phyloP scores from a whole-genome alignment of 2,329 filamentous ascomycete genomes.

The Aspergillus fischeri region DNA sequence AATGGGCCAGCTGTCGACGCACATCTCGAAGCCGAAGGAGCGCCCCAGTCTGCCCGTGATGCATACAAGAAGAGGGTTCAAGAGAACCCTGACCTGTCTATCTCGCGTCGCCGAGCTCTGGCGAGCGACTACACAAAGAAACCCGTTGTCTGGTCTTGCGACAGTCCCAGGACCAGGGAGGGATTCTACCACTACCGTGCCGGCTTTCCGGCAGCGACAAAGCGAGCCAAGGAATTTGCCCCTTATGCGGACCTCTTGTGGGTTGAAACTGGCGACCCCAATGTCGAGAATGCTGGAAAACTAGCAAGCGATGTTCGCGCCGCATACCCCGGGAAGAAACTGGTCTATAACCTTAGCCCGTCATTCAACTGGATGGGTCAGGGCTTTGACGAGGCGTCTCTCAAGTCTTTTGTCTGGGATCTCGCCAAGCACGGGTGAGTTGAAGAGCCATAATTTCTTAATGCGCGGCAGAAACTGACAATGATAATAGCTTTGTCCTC shows the following conservation, averaged over 20 bases:
- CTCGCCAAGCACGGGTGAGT: constrained; percentile 82
- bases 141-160: constrained; percentile 81
- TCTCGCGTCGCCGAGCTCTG: constrained; percentile 70
- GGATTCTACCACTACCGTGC: constrained; percentile 57
- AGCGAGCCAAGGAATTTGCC: constrained; percentile 85
- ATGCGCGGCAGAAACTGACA: background rate
- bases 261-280: constrained; percentile 92
- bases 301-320: constrained; percentile 74
- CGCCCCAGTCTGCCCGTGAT: constrained; percentile 60
- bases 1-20: constrained; percentile 59
- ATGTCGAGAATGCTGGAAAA: constrained; percentile 67
- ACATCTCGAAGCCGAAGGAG: constrained; percentile 66
- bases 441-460: background rate
- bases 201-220: constrained; percentile 81
- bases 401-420: constrained; percentile 95
- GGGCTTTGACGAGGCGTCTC: constrained; percentile 75
- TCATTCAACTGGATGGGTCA: constrained; percentile 99
- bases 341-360: constrained; percentile 94
- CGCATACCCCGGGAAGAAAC: constrained; percentile 70
- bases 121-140: constrained; percentile 63
- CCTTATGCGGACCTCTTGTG: constrained; percentile 93
- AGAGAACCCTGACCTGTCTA: constrained; percentile 67
- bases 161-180: constrained; percentile 87
- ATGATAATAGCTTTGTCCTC: constrained; percentile 50
- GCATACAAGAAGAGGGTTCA: constrained; percentile 62